A percentile compares a stretch with the other conserved stretches of the same genome.
Evolutionary conservation across 805 yeast genomes (phyloP).

Genomic region (Candida argentea): DNA sequence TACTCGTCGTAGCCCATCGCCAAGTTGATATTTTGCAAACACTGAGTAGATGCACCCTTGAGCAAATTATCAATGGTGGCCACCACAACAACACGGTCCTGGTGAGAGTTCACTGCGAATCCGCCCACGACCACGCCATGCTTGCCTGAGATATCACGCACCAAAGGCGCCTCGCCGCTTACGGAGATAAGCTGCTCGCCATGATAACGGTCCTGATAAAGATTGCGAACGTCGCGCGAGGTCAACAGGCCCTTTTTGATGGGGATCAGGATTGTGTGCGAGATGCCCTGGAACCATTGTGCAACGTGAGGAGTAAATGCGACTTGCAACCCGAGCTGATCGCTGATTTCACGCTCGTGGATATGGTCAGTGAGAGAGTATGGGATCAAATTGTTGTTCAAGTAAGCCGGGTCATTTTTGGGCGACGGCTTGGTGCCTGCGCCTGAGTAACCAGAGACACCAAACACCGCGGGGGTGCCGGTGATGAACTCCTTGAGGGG

Average conservation of each 20-base stretch:
- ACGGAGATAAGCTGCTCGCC: constrained; percentile 80
- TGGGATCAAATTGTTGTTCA: constrained; percentile 82
- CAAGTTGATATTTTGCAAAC: constrained; percentile 90
- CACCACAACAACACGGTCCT: constrained; percentile 85
- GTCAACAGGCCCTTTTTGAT: constrained; percentile 56
- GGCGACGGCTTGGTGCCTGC: constrained; percentile 99
- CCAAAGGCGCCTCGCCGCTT: constrained; percentile 88
- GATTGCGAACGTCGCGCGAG: constrained; percentile 70
- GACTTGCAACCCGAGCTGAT: constrained; percentile 65
- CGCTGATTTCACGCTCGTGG: constrained; percentile 88
- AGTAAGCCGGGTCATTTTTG: constrained; percentile 71
- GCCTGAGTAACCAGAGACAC: constrained; percentile 97
- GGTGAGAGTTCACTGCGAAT: constrained; percentile 81
- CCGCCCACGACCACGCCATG: constrained; percentile 96
- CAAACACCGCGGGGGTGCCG: constrained; percentile 80
- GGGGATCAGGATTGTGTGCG: constrained; percentile 87
- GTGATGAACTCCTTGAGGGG: constrained; percentile 64
- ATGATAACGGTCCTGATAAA: constrained; percentile 81
- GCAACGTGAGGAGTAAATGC: constrained; percentile 98
- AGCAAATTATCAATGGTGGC: constrained; percentile 93
- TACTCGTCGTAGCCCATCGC: constrained; percentile 86
- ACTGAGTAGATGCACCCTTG: constrained; percentile 98
- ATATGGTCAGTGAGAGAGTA: constrained; percentile 94
- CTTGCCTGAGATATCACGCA: constrained; percentile 82
- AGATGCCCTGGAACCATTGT: constrained; percentile 98